Conservation (phyloP, 2,329 filamentous ascomycete genomes). For the Paracorniculantispora psalliotae region DNA sequence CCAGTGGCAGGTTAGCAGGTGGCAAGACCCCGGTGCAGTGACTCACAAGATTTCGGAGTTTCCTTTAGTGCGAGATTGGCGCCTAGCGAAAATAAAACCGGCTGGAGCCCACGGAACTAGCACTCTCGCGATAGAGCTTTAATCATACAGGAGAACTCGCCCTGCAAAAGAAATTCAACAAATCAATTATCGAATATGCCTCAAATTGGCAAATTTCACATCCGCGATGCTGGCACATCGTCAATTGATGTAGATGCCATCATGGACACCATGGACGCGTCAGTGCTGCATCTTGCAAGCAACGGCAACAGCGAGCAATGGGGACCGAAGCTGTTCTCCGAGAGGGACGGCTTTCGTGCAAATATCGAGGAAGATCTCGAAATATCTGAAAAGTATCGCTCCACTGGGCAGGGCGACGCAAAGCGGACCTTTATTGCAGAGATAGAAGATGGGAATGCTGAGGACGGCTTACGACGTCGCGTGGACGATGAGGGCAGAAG, state of each 20-base stretch:
- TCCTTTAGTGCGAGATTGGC: too few relatives aligned
- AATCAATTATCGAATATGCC: background rate
- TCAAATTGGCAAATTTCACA: background rate
- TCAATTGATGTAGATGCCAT: background rate
- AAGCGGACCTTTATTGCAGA: constrained; percentile 4
- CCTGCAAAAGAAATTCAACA: background rate
- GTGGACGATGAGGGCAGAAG: background rate
- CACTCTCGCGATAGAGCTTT: too few relatives aligned
- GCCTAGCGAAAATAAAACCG: too few relatives aligned
- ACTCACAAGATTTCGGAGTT: too few relatives aligned
- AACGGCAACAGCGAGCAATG: constrained; percentile 7
- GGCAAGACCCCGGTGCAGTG: too few relatives aligned
- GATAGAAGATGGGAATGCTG: background rate
- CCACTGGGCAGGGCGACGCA: background rate
- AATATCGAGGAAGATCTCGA: background rate
- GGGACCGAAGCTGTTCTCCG: background rate
- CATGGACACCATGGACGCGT: constrained; percentile 2
- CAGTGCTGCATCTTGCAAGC: background rate
- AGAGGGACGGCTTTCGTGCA: background rate
- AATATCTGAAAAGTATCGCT: background rate
- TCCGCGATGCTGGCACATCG: background rate
- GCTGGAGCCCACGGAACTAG: too few relatives aligned
- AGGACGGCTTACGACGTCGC: background rate
- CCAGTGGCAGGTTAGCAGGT: too few relatives aligned
- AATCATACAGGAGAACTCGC: too few relatives aligned